phyloP scores from a whole-genome alignment of 805 yeast genomes.

The Monosporozyma aquatica region DNA sequence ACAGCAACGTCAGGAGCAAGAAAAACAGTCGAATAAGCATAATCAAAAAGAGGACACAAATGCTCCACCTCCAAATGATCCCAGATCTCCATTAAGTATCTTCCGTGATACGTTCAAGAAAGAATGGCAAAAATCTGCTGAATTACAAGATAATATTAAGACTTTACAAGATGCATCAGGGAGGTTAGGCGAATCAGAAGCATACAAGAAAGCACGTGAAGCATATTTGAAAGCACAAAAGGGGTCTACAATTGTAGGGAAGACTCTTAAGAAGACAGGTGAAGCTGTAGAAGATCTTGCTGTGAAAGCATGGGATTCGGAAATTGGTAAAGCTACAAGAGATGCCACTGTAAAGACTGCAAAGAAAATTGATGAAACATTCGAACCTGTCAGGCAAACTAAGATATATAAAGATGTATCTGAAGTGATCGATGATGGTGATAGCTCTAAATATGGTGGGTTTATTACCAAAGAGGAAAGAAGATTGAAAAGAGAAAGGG shows the following conservation, averaged over 20 bases:
- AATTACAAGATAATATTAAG: slow-evolving; percentile 84
- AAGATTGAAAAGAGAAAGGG: slow-evolving; percentile 57
- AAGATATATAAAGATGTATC: slow-evolving; percentile 80
- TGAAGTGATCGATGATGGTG: slow-evolving; percentile 87
- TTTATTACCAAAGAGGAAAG: slow-evolving; percentile 80
- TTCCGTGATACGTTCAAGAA: slow-evolving; percentile 84
- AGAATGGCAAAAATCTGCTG: slow-evolving; percentile 87
- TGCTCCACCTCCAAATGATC: slow-evolving; percentile 3
- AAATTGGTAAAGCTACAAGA: slow-evolving; percentile 84
- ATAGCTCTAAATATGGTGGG: slow-evolving; percentile 83
- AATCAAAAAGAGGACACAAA: slow-evolving; percentile 1
- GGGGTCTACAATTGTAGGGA: slow-evolving; percentile 56
- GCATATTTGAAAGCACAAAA: slow-evolving; percentile 83
- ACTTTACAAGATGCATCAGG: slow-evolving; percentile 95
- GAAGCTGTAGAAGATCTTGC: slow-evolving; percentile 87
- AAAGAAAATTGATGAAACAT: slow-evolving; percentile 70
- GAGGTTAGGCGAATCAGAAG: slow-evolving; percentile 84
- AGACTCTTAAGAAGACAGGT: slow-evolving; percentile 82
- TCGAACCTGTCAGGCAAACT: slow-evolving; percentile 90
- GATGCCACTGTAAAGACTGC: slow-evolving; percentile 76
- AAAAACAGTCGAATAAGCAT: neutral
- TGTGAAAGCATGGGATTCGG: slow-evolving; percentile 89
- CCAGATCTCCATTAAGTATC: slow-evolving; percentile 68
- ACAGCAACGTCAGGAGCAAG: neutral
- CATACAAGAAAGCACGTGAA: slow-evolving; percentile 85